Conservation (phyloP, 768 basidiomycete genomes). For the Tubosaeta brunneosetosa region DNA sequence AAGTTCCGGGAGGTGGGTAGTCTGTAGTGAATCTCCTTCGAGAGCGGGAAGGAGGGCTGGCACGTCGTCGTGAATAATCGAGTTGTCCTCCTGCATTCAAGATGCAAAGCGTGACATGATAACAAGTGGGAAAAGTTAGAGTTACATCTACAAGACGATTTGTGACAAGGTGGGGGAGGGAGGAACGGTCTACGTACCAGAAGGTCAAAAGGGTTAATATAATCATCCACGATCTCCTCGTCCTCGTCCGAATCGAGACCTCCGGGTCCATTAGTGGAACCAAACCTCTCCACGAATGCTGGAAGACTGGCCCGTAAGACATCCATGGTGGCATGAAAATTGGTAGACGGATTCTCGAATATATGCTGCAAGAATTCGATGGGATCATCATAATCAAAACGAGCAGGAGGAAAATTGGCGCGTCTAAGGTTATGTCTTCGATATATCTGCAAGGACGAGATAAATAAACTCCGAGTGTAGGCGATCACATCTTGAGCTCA, state of each 20-base stretch:
- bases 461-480: conserved; percentile 11
- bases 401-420: conserved; percentile 23
- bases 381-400: conserved; percentile 28
- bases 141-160: conserved; percentile 26
- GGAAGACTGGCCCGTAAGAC: conserved; percentile 31
- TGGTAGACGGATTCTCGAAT: conserved; percentile 42
- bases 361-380: conserved; percentile 46
- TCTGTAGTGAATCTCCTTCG: conserved; percentile 2
- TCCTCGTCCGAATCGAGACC: conserved; percentile 35
- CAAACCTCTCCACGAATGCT: conserved; percentile 24
- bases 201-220: conserved; percentile 14
- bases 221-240: conserved; percentile 11
- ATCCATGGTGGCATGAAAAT: conserved; percentile 40
- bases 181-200: conserved; percentile 20
- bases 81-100: conserved; percentile 14
- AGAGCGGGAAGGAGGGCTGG: not conserved
- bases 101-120: conserved; percentile 8
- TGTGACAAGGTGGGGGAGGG: conserved; percentile 23
- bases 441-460: conserved; percentile 18
- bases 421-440: conserved; percentile 20
- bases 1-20: conserved; percentile 1
- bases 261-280: conserved; percentile 5
- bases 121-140: conserved; percentile 25
- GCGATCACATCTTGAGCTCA: conserved; percentile 36
- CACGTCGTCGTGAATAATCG: conserved; percentile 4